Evolutionary conservation across 2,329 filamentous ascomycete genomes (phyloP), one percentile per base, ranked within the genome.

Genomic region (Pseudocercospora crystallina): DNA sequence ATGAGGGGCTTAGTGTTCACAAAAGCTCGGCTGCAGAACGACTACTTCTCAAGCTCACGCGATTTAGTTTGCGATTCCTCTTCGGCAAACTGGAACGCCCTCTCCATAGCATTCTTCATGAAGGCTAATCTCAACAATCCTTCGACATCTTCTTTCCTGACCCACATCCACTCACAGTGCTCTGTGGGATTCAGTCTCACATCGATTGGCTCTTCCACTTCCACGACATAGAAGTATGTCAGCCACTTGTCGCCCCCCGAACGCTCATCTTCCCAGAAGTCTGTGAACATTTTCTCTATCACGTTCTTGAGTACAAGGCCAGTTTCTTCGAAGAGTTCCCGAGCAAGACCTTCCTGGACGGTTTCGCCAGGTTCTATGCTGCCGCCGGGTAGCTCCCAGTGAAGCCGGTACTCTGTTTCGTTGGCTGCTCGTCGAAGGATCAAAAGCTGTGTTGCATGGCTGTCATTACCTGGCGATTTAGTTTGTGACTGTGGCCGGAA

Each of bases 381-480:
- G 5, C 52, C 52, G 30, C 52, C 52, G 3, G 48, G 52, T n/a
- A 54, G 26, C 15, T 54, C 52, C 48, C 52, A 54, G 20, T 54
- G 26, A 8, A 43, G 31, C 5, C 48, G 52, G 15, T 51, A 54
- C 1, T 42, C 51, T 43, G 30, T 52, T 13, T 54, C 52, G 34
- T 39, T 37, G 9, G 37, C 15, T 8, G 52, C 48, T 10, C 52
- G 47, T 14, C 38, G 47, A 34, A 54, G 35, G 2, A 45, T 34
- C n/a, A 54, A 44, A 13, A 54, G 48, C 29, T 51, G 30, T 3
- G 46, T 46, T 12, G 11, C 8, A 10, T 7, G 26, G 4, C 10
- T 5, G 20, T 9, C 32, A 31, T 20, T 31, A 26, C 8, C 32
- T 41, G 35, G n/a, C 5, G 40, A 14, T 39, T 10, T 7, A 8